These are phyloP conservation scores for Gracilaria vermiculophylla DNA, from an alignment of 23 red algal genomes.

Conservation along the genomic window DNA sequence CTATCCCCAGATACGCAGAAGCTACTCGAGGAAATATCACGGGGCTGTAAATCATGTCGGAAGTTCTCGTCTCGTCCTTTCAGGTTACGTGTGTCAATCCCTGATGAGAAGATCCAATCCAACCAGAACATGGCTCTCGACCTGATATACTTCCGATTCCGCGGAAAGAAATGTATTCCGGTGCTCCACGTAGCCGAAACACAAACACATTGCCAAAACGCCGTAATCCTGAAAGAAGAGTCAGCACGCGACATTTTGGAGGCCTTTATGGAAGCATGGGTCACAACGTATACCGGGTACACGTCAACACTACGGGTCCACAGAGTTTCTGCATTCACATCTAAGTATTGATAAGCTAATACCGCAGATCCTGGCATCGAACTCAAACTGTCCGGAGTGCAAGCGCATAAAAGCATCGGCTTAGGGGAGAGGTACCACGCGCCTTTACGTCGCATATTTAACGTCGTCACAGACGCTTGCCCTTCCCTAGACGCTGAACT, in stretches of 20 bases:
- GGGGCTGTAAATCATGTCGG: not conserved
- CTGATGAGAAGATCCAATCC: not conserved
- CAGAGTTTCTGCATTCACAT: not conserved
- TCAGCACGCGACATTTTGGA: slow-evolving; percentile 18
- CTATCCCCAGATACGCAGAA: not conserved
- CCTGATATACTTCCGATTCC: not conserved
- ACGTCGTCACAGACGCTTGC: no score
- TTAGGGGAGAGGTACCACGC: slow-evolving; percentile 7
- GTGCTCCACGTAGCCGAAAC: slow-evolving; percentile 5
- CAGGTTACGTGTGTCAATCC: slow-evolving; percentile 1
- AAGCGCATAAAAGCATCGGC: slow-evolving; percentile 33
- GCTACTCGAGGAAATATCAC: slow-evolving; percentile 8
- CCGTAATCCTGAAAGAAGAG: not conserved
- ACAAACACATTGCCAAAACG: not conserved
- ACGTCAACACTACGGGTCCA: not conserved
- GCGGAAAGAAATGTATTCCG: no score
- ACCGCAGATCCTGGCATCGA: not conserved
- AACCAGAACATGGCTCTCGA: slow-evolving; percentile 38
- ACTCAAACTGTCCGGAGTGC: not conserved
- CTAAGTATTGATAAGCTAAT: not conserved
- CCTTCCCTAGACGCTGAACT: not conserved
- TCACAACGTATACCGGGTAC: not conserved
- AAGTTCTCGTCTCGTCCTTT: not conserved
- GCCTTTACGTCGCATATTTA: not conserved
- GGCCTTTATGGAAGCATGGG: slow-evolving; percentile 2